Base-by-base conservation (phyloP, 176 grass and related monocot genomes). In the Eremochloa ophiuroides region DNA sequence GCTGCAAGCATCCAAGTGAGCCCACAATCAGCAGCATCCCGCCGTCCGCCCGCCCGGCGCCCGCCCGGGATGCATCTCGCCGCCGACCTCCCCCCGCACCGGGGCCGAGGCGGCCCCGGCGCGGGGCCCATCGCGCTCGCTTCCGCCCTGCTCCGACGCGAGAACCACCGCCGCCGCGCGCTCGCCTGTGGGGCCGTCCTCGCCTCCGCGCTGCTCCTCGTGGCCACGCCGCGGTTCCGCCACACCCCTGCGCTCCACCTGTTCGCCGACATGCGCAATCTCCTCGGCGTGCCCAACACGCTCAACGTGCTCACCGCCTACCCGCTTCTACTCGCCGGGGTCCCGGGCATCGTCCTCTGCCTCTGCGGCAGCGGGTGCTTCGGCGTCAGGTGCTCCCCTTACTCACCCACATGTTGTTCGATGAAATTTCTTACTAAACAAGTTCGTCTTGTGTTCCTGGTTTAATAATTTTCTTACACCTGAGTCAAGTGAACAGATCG, bases 221-320 rank as follows among this genome's bases (percentile, higher is more conserved):
- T 99, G 20, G 86, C 80, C 84, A 93, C 93, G 23, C 96, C 93
- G 62, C 84, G 93, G 35, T 75, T 99, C 85, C 91, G 88, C 63
- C 93, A 91, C 87, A 86, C 92, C 33, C 93, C 87, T 4, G 88
- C 91, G 80, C 87, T 95, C 86, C 96, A 99, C 85, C 82, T 90
- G 35, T 99, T 99, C 91, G 96, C 96, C 55, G 96, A 99, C 77
- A 95, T 91, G 96, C 93, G 96, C 76, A 99, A 94, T 85, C 84
- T 99, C 77, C 73, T 99, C 42, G 96, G 96, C 35, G 96, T 99
- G 20, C 96, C 96, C 69, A 99, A 99, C 77, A 99, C 93, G 65
- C 85, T 99, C 63, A 95, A 99, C 84, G 96, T 99, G 35, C 73
- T 99, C 73, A 99, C 93, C 1, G 80, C 86, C 20, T 95, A 94